These are phyloP conservation scores for Boletus rubescentipes DNA, from an alignment of 768 basidiomycete species.

Conservation along the genomic window DNA sequence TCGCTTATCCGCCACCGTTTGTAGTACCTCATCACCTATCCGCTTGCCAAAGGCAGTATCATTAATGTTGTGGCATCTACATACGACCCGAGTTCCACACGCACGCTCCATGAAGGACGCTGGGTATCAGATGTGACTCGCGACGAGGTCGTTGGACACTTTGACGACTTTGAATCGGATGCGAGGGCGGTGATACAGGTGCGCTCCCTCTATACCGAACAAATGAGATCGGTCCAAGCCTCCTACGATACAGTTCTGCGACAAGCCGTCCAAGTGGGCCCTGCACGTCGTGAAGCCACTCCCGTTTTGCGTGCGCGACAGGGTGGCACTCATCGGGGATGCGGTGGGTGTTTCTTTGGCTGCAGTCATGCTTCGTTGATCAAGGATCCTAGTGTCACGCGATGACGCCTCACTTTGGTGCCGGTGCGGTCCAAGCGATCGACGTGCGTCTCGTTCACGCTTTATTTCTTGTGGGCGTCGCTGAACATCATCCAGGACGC, in stretches of 20 bases:
- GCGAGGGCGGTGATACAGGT: slow-evolving; percentile 32
- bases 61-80: slow-evolving; percentile 38
- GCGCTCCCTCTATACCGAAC: background rate
- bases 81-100: slow-evolving; percentile 29
- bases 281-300: slow-evolving; percentile 43
- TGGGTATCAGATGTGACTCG: slow-evolving; percentile 29
- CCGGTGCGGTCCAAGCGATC: slow-evolving; percentile 30
- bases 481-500: slow-evolving; percentile 11
- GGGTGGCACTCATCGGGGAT: slow-evolving; percentile 51
- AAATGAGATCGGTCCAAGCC: background rate
- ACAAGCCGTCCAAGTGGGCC: slow-evolving; percentile 42
- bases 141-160: slow-evolving; percentile 35
- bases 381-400: slow-evolving; percentile 20
- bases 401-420: slow-evolving; percentile 25
- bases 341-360: slow-evolving; percentile 33
- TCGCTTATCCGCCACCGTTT: background rate
- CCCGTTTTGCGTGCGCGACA: slow-evolving; percentile 37
- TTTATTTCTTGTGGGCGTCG: background rate
- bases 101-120: slow-evolving; percentile 32
- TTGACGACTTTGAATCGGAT: slow-evolving; percentile 39
- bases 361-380: background rate
- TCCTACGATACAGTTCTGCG: slow-evolving; percentile 30
- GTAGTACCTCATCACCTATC: slow-evolving; percentile 42
- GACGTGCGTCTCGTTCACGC: slow-evolving; percentile 9
- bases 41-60: slow-evolving; percentile 36